A percentile compares a stretch with the other conserved stretches of the same genome.
Evolutionary conservation across 2,329 filamentous ascomycete genomes (phyloP).

Genomic region (Penicillium sp.): DNA sequence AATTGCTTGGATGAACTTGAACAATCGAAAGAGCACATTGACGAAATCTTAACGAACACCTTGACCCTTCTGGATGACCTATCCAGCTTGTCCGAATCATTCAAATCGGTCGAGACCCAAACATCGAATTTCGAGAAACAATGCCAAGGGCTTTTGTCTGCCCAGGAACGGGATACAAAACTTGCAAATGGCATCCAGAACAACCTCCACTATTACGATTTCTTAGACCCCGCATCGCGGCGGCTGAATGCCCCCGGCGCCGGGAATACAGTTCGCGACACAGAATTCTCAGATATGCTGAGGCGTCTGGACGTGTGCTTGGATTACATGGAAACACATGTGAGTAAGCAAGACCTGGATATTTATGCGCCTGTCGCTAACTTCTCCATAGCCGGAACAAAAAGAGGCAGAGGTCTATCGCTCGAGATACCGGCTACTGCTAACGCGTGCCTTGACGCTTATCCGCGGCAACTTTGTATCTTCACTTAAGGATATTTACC

Average conservation of each 20-base stretch:
- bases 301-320: conserved; percentile 85
- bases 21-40: conserved; percentile 77
- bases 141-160: conserved; percentile 80
- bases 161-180: conserved; percentile 73
- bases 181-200: conserved; percentile 82
- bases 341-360: conserved; percentile 41
- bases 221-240: conserved; percentile 85
- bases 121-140: conserved; percentile 91
- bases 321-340: conserved; percentile 85
- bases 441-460: conserved; percentile 66
- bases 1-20: conserved; percentile 78
- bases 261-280: conserved; percentile 76
- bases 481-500: conserved; percentile 60
- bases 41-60: conserved; percentile 73
- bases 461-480: conserved; percentile 66
- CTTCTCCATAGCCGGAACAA: conserved; percentile 63
- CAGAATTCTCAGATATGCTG: conserved; percentile 84
- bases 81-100: conserved; percentile 76
- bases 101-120: conserved; percentile 81
- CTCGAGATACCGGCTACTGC: conserved; percentile 77
- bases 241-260: conserved; percentile 90
- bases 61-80: conserved; percentile 72
- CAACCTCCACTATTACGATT: conserved; percentile 91
- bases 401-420: conserved; percentile 85
- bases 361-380: conserved; percentile 3